These are phyloP conservation scores for Aureobasidium pullulans DNA, from an alignment of 2,329 filamentous ascomycete genomes.

Conservation along the genomic window DNA sequence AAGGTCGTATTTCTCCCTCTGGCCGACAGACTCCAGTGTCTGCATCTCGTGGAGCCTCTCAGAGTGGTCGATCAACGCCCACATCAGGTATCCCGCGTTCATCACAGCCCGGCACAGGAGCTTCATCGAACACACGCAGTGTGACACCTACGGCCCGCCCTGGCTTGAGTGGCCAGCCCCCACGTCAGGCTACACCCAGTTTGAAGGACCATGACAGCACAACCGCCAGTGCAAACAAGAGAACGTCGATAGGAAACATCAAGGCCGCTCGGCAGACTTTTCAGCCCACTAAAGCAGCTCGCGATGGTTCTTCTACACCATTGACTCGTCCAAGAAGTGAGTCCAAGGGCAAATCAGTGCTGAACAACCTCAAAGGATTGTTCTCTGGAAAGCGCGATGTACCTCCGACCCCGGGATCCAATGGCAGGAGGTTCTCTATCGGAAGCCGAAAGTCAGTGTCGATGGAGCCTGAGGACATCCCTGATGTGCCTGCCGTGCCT, in stretches of 20 bases:
- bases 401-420: slow-evolving; percentile 11
- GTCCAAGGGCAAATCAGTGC: slow-evolving; percentile 23
- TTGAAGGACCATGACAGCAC: neutral
- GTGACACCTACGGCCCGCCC: neutral
- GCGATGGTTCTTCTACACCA: neutral
- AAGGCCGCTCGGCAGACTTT: neutral
- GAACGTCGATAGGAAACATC: neutral
- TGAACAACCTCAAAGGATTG: slow-evolving; percentile 25
- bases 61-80: neutral
- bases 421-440: neutral
- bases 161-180: neutral
- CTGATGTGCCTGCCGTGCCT: neutral
- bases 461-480: neutral
- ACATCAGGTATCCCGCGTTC: neutral
- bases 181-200: neutral
- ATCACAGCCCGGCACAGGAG: neutral
- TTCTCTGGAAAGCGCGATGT: slow-evolving; percentile 22
- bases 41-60: neutral
- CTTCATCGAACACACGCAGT: neutral
- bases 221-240: neutral
- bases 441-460: neutral
- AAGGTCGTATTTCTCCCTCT: neutral
- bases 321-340: slow-evolving; percentile 17
- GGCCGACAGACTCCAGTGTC: neutral
- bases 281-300: neutral